Base-by-base conservation (phyloP, 139 green algal species). In the Nannochloris sp. region DNA sequence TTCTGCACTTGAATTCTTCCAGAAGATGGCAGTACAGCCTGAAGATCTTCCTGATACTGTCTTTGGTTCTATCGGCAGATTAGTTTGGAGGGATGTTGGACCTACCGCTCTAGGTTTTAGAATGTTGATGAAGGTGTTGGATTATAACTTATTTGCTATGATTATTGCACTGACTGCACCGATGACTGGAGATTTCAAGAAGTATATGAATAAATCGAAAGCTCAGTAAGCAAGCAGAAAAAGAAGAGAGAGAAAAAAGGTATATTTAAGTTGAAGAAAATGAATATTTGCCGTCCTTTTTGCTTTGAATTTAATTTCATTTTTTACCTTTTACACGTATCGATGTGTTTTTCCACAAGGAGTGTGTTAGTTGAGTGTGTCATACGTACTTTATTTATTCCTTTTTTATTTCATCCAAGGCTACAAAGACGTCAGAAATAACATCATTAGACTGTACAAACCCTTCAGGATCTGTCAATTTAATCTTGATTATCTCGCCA, bases 1-100 rank as follows among this genome's bases (percentile, higher is more conserved):
- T 15, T 84, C 88, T 67, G 78, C 81, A 23, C 68, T 98, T 58
- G 88, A 95, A 27, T 94, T 96, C 54, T 97, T 97, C 83, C 90
- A 92, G 76, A 82, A 84, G 33, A 87, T 95, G 61, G 87, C 91
- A 0, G 85, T 94, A 13, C 56, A 69, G 25, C 79, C 92, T 8
- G 89, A 95, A 12, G 76, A 81, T 0, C 75, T 98, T n/a, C 92
- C 92, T 30, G 83, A 95, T 74, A 85, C 84, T 7, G 36, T 85
- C 0, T 82, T 85, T 74, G 72, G 63, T 4, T 57, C 39, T 32
- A 75, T 81, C 61, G 61, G 92, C 0, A 74, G 91, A 35, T 84
- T 87, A 23, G 81, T 95, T 13, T 95, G 85, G 82, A 80, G 83
- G 14, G 92, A 97, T 71, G 73, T 96, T 10, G 91, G 91, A 5